Evolutionary conservation across 495 filamentous ascomycete species (phyloP), one percentile per base, ranked within the genome.

Genomic region (Tuber brumale): DNA sequence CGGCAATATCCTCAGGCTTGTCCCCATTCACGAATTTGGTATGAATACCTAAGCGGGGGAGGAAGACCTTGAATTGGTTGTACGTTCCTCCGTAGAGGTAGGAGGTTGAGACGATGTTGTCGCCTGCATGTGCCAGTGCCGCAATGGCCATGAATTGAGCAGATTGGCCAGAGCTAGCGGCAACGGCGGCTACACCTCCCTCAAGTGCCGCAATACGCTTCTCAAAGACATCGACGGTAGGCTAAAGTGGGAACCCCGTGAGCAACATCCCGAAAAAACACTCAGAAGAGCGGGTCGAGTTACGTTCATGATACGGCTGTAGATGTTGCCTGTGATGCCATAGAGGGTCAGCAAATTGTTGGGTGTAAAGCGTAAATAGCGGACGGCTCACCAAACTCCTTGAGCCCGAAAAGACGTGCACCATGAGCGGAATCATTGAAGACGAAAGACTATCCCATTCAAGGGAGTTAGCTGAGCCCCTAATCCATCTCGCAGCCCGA

Each of bases 401-500:
- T 97, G 85, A 99, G 93, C 80, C 93, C 93, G 83, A 99, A 99
- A 39, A 99, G 91, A 82, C 95, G 90, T 72, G 96, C 96, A 78
- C 94, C 95, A 84, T 98, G 95, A 72, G 94, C 95, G 48, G 93
- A 97, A 86, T 97, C 93, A 89, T 98, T 94, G 91, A 99, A 99
- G 75, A 89, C 88, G 85, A 86, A 99, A 80, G 94, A 97, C 92
- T 94, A 76, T 42, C 69, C 3, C n/a, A 46, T 31, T 61, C 57
- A 72, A 44, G 51, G 57, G 43, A 7, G 69, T 42, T 44, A 37
- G 57, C 69, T 75, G 61, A 77, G 71, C 23, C 27, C 27, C 48
- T 66, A n/a, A 61, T 66, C 37, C 72, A 41, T 45, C 14, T 39
- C 69, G 27, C 46, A 37, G 37, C 23, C 9, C 16, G 18, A 70